Conservation (phyloP, 202 grass and related monocot species). For the Bolboschoenoplectus hybrid region DNA sequence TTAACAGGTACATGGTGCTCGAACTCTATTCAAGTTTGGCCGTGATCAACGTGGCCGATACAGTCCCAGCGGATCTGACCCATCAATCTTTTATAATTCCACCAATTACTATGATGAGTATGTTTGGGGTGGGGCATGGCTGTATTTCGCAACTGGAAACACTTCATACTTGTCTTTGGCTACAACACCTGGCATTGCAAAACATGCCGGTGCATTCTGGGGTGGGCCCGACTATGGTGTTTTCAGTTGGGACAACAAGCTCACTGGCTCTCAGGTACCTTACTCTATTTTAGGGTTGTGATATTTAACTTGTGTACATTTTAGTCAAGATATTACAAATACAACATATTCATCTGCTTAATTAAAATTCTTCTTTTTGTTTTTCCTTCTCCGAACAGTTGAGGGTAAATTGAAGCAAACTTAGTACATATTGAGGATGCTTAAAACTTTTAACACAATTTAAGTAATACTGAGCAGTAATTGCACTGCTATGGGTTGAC, state of each 20-base stretch:
- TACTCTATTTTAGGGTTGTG: slow-evolving; percentile 42
- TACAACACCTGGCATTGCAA: slow-evolving; percentile 81
- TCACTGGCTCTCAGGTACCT: slow-evolving; percentile 74
- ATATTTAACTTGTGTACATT: background rate
- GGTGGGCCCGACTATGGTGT: slow-evolving; percentile 85
- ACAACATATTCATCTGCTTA: background rate
- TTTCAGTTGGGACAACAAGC: slow-evolving; percentile 93
- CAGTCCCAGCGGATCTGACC: slow-evolving; percentile 81
- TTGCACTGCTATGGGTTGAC: background rate
- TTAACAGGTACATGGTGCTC: slow-evolving; percentile 57
- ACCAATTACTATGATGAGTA: slow-evolving; percentile 93
- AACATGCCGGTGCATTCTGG: slow-evolving; percentile 84
- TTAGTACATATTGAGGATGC: background rate
- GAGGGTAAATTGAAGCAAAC: slow-evolving; percentile 14
- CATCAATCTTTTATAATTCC: slow-evolving; percentile 81
- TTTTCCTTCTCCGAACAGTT: background rate
- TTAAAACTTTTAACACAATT: background rate
- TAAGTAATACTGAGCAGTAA: background rate
- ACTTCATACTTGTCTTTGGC: slow-evolving; percentile 70
- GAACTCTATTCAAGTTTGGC: slow-evolving; percentile 83
- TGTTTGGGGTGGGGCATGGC: slow-evolving; percentile 83
- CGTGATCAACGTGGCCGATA: slow-evolving; percentile 62
- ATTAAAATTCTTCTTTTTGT: background rate
- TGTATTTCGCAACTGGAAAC: slow-evolving; percentile 90
- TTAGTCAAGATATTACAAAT: background rate